phyloP scores from a whole-genome alignment of 306 rosid genomes.

The Oxytropis ochrocephala region DNA sequence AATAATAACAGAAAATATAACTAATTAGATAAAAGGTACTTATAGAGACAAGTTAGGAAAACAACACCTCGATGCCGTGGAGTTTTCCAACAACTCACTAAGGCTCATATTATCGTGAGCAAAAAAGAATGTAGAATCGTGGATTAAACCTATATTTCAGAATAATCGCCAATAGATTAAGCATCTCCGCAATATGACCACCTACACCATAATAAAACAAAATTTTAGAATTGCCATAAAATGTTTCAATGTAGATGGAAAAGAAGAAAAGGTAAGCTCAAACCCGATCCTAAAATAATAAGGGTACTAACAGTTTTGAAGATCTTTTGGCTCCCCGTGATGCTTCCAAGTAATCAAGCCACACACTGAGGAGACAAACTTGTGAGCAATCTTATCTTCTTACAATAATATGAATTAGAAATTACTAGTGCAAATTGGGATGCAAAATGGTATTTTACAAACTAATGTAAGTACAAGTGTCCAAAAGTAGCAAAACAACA shows the following conservation, averaged over 20 bases:
- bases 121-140: conserved; percentile 71
- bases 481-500: too few relatives aligned
- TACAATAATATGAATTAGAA: too few relatives aligned
- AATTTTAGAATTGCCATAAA: not conserved
- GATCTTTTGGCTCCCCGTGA: too few relatives aligned
- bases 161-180: conserved; percentile 71
- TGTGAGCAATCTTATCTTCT: too few relatives aligned
- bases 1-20: not conserved
- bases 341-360: too few relatives aligned
- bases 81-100: conserved; percentile 47
- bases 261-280: conserved; percentile 14
- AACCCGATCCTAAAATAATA: conserved; percentile 54
- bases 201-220: conserved; percentile 30
- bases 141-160: conserved; percentile 54
- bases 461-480: too few relatives aligned
- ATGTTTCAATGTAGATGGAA: conserved; percentile 1
- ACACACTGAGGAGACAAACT: too few relatives aligned
- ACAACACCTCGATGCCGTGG: conserved; percentile 39
- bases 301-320: conserved; percentile 33
- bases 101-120: conserved; percentile 95
- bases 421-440: too few relatives aligned
- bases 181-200: conserved; percentile 96
- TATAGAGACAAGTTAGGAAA: conserved; percentile 9
- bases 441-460: too few relatives aligned
- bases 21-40: not conserved